Evolutionary conservation across 2,329 filamentous ascomycete genomes (phyloP).

Genomic region (Talaromyces sp.): DNA sequence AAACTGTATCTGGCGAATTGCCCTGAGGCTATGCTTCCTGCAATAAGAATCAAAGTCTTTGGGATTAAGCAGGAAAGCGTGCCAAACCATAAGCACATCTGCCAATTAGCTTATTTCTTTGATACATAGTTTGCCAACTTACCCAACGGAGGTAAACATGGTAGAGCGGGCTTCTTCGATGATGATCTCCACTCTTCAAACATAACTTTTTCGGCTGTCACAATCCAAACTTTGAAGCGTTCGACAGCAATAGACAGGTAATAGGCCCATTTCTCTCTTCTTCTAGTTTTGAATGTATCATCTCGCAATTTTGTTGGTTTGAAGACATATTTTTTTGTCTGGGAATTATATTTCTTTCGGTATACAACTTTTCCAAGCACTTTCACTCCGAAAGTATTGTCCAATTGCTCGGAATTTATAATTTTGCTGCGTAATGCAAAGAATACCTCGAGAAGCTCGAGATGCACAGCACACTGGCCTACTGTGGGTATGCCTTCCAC

Average conservation of each 20-base stretch:
- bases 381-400: constrained; percentile 10
- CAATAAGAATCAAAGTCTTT: constrained; percentile 15
- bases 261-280: constrained; percentile 14
- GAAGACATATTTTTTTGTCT: neutral
- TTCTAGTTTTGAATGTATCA: constrained; percentile 6
- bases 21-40: constrained; percentile 1
- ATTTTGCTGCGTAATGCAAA: constrained; percentile 10
- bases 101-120: neutral
- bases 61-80: constrained; percentile 32
- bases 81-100: constrained; percentile 37
- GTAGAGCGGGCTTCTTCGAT: neutral
- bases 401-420: constrained; percentile 9
- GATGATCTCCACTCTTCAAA: neutral
- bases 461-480: constrained; percentile 15
- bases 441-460: constrained; percentile 15
- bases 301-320: constrained; percentile 6
- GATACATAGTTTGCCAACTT: neutral
- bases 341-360: neutral
- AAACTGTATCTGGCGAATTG: constrained; percentile 6
- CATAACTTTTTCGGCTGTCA: neutral
- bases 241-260: constrained; percentile 13
- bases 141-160: constrained; percentile 7
- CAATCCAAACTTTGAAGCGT: constrained; percentile 13
- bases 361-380: neutral
- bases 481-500: neutral